Conservation (phyloP, 106 monocot genomes). For the Narthecium ossifragum region DNA sequence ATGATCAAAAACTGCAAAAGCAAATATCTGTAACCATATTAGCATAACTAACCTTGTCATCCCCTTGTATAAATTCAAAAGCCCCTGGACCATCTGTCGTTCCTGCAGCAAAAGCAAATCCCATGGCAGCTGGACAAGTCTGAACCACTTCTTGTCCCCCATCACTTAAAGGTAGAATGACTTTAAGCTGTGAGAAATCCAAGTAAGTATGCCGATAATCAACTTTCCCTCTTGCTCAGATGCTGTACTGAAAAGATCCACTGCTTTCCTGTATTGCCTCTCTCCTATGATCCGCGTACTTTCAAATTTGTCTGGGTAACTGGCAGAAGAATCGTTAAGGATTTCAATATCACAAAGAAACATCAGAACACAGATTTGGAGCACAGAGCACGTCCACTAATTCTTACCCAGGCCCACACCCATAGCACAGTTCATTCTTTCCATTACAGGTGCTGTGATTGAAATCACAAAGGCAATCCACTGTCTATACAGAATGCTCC, state of each 20-base stretch:
- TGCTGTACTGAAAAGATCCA: constrained; percentile 68
- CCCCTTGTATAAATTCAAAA: constrained; percentile 92
- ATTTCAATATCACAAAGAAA: constrained; percentile 1
- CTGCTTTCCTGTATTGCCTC: constrained; percentile 65
- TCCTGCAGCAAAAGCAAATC: constrained; percentile 94
- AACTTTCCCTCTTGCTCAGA: constrained; percentile 64
- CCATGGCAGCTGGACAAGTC: constrained; percentile 95
- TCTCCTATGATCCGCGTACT: constrained; percentile 87
- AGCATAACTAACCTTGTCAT: constrained; percentile 39
- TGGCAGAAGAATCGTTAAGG: constrained; percentile 17
- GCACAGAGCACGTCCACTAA: neutral
- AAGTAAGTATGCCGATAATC: constrained; percentile 71
- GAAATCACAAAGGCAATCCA: constrained; percentile 83
- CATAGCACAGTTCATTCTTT: constrained; percentile 88
- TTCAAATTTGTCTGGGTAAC: constrained; percentile 92
- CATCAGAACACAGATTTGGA: neutral
- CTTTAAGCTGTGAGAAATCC: constrained; percentile 77
- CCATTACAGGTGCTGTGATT: constrained; percentile 92
- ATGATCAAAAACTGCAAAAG: neutral
- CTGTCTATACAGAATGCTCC: constrained; percentile 90
- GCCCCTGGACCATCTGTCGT: constrained; percentile 97
- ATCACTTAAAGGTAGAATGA: constrained; percentile 26
- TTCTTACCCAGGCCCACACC: constrained; percentile 84
- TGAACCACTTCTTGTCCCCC: constrained; percentile 33
- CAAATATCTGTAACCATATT: neutral